Evolutionary conservation across 495 filamentous ascomycete species (phyloP), one percentile per base, ranked within the genome.

Genomic region (Bacidia gigantensis): DNA sequence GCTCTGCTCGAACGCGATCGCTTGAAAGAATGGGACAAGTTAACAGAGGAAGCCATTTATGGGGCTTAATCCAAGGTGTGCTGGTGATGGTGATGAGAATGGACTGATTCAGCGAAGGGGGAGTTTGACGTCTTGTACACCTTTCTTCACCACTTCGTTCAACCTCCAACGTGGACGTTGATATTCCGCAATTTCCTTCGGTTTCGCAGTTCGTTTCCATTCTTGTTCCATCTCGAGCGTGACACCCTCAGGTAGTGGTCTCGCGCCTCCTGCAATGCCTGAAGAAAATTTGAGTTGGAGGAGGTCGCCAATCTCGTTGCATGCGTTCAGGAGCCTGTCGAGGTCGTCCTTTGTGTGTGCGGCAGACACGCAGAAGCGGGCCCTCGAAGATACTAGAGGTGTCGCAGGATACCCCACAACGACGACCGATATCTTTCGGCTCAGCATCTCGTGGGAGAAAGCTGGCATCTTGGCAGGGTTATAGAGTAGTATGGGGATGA

Each of bases 271-370:
- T 5, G 92, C 89, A 56, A 96, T 76, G 54, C 92, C 92, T 17
- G 86, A 93, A 1, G 88, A 93, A 70, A 93, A 96, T 67, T 97
- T 98, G 60, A 97, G 71, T 62, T 98, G 89, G 21, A 98, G 72
- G 38, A 92, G 77, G 62, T 95, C 84, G 53, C 90, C 89, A 49
- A 95, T 82, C 64, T 95, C 86, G 59, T 97, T 87, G 63, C 89
- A 97, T 20, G 93, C 92, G 11, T 79, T 72, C 26, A 98, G 75
- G 51, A 97, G 71, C 18, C 90, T 83, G 66, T 98, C 93, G 56
- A 98, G 75, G 65, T 98, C 92, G 51, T 97, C 92, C 70, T 98
- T 98, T 60, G 88, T 98, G 70, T 98, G 92, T 3, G 92, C 86
- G 12, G 92, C 85, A 11, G 87, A 95, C 23, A 98, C 82, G 68